Base-by-base conservation (phyloP, 352 stramenopile species). In the Globisporangium paroecandrum region DNA sequence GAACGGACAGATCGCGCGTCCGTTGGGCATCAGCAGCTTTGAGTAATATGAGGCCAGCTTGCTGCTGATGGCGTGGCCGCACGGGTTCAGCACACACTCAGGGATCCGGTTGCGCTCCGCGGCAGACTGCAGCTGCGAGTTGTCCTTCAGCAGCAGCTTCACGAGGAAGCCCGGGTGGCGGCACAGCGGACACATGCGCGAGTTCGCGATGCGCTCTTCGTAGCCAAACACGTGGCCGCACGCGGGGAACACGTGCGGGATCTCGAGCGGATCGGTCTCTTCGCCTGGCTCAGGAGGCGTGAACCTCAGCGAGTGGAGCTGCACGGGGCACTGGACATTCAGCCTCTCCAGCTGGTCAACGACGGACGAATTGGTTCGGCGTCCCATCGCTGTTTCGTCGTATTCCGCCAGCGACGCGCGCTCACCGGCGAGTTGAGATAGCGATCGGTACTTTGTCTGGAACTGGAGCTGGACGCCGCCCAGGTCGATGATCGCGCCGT, bases 171-270 rank as follows among this genome's bases (percentile, higher is more conserved):
- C 82, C 24, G 82, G 74, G 18, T 74, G 82, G 47, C 86, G 81
- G 62, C 86, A 94, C 20, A 94, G 62, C 3, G 86, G 86, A 64
- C 86, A 94, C 24, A 77, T 78, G 41, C 83, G 77, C 10, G 76
- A 77, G 18, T 58, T 75, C 1, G 83, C 84, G 66, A 94, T 87
- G n/a, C 84, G 81, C 58, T 77, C 70, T 41, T 94, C 83, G 55
- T 81, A 94, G 8, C 86, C 86, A 63, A 90, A 92, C 1, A 94
- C 86, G 55, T 94, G 86, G n/a, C 86, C 86, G 47, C 86, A 94
- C 2, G 82, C 79, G 0, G 86, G 74, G 58, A 91, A 94, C 18
- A 94, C 86, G 59, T 93, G 79, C 9, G 86, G 83, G 22, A 88
- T 81, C 66, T 91, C 75, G 53, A 85, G 73, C 4, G 75, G 66